Conservation (phyloP, 2,329 filamentous ascomycete species). For the Whalleya microplaca region DNA sequence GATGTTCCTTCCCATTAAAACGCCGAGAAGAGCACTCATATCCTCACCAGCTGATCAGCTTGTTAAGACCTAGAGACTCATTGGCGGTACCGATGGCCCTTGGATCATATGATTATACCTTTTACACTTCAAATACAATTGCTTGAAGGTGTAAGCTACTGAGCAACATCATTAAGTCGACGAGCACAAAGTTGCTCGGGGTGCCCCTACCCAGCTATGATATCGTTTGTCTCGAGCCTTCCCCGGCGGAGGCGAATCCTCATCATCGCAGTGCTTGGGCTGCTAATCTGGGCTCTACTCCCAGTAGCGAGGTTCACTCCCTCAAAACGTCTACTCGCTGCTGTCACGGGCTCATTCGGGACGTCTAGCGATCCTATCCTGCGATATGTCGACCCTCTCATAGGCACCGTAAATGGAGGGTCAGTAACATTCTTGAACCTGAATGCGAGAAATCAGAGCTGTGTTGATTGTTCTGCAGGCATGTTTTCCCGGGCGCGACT, state of each 20-base stretch:
- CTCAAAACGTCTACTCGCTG: slow-evolving; percentile 25
- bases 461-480: slow-evolving; percentile 31
- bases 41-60: slow-evolving; percentile 10
- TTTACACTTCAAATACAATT: not conserved
- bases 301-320: slow-evolving; percentile 28
- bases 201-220: slow-evolving; percentile 22
- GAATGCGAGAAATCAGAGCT: not conserved
- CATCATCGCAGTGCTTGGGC: slow-evolving; percentile 21
- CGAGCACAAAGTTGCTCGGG: slow-evolving; percentile 1
- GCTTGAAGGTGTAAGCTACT: not conserved
- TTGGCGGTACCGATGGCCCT: slow-evolving; percentile 13
- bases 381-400: slow-evolving; percentile 36
- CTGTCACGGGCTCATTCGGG: slow-evolving; percentile 18
- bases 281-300: slow-evolving; percentile 33
- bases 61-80: slow-evolving; percentile 5
- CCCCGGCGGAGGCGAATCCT: slow-evolving; percentile 31
- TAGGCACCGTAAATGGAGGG: slow-evolving; percentile 38
- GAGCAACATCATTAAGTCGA: too few species aligned
- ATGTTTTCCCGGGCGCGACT: slow-evolving; percentile 40
- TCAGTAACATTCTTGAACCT: slow-evolving; percentile 10
- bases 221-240: slow-evolving; percentile 28
- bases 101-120: slow-evolving; percentile 3
- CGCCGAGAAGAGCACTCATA: not conserved
- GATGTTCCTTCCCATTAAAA: not conserved
- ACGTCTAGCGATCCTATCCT: slow-evolving; percentile 29